Base-by-base conservation (phyloP, 768 basidiomycete genomes). In the Amanita brunnescens region DNA sequence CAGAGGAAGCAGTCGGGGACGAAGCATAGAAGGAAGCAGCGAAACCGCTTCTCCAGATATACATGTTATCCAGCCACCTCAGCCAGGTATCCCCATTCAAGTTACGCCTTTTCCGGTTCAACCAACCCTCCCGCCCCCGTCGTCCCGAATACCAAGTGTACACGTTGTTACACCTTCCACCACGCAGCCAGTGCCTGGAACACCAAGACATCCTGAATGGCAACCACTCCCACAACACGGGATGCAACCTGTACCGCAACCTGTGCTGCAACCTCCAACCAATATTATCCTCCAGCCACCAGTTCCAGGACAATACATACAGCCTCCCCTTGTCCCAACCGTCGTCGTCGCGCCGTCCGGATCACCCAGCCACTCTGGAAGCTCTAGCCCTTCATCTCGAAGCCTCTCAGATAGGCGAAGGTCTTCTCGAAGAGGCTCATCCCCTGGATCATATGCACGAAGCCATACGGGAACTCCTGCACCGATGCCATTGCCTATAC, bases 161-260 rank as follows among this genome's bases (percentile, higher is more conserved):
- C 59, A 60, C 26, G 58, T 51, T 39, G 56, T 57, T 52, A 53
- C 61, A 30, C 57, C 53, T 37, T 47, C 46, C 32, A 8, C 47
- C 8, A 38, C 54, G 52, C 18, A 55, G 33, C 43, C 55, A 43
- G 52, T 40, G 13, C 61, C 62, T 37, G 58, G 60, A 42, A 59
- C 62, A 34, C 56, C 61, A 18, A 54, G 59, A 48, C 63, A 64
- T 30, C 61, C 61, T 16, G 64, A 57, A 38, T 33, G 57, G 32
- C 62, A 60, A 45, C 59, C 56, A 13, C 58, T 51, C 14, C 58
- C 58, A 26, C 67, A 61, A 49, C 62, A 58, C 7, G 26, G 3
- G 3, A 29, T 29, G 35, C 59, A 55, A 10, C 61, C 43, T 29
- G 26, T 29, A 18, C 57, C 61, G 47, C 64, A 65, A 10, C 61